Base-by-base conservation (phyloP, 805 yeast genomes). In the Priceomyces castillae region DNA sequence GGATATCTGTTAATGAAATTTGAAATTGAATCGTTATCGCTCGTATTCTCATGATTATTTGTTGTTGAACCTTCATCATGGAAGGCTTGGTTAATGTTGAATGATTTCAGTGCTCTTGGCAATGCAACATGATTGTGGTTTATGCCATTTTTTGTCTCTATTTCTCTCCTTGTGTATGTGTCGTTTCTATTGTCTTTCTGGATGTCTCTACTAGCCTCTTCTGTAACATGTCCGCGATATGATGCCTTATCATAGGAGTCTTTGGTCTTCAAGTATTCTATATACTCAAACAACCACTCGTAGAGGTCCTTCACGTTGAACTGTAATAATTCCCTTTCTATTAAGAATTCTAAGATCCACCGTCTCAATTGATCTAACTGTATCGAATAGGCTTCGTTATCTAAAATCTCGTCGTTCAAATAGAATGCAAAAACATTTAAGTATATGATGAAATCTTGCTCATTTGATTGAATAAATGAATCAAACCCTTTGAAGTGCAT, bases 401-500 rank as follows among this genome's bases (percentile, higher is more conserved):
- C 48, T 18, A 65, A 44, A 18, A 52, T 41, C 11, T 61, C 64
- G 40, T 67, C 59, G 40, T 62, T 61, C 14, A 38, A 17, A 51
- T 67, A 71, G 47, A 71, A 70, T 42, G 67, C 65, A 59, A 66
- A 70, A 30, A 71, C 59, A 45, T 71, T 68, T 42, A 71, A 49
- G 52, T 71, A 71, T 20, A 71, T 65, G 43, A 69, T 61, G 48
- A 71, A 71, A 50, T 71, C 76, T 38, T 55, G 58, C 43, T 62
- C 69, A 41, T 56, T 60, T 11, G 58, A 51, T 41, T 62, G 65
- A 37, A 71, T 65, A 44, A 71, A 71, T 35, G 56, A 53, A 46
- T 65, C 70, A 45, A 71, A 71, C 3, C 76, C 76, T 41, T 62
- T 57, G 55, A 67, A 71, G 46, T 70, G 71, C 38, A 68, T 41